Evolutionary conservation across 2,329 filamentous ascomycete genomes (phyloP).

Genomic region (Aspergillus vadensis): DNA sequence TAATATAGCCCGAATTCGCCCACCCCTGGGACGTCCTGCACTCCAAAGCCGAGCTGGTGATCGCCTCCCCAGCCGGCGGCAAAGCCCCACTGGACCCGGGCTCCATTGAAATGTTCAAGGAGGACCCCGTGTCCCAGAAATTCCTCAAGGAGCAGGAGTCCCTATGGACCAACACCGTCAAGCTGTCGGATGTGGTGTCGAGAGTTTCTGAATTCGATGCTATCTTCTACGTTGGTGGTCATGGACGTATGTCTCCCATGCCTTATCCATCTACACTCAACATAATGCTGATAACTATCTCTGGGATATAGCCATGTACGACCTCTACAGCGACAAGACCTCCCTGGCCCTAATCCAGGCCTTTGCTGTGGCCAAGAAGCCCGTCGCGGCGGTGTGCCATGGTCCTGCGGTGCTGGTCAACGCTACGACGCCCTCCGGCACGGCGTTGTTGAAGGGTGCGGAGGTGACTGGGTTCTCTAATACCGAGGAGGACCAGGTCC

Average conservation of each 20-base stretch:
- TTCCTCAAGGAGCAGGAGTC: slow-evolving; percentile 60
- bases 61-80: slow-evolving; percentile 65
- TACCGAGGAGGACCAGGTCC: slow-evolving; percentile 47
- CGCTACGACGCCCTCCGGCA: slow-evolving; percentile 46
- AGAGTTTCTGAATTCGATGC: slow-evolving; percentile 65
- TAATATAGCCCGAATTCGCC: slow-evolving; percentile 57
- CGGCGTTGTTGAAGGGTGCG: slow-evolving; percentile 42
- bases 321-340: slow-evolving; percentile 46
- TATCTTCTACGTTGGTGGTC: slow-evolving; percentile 61
- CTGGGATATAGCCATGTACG: slow-evolving; percentile 49
- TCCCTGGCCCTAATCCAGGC: slow-evolving; percentile 50
- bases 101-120: slow-evolving; percentile 58
- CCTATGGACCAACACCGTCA: slow-evolving; percentile 65
- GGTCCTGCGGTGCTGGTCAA: slow-evolving; percentile 49
- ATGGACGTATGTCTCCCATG: slow-evolving; percentile 51
- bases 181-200: slow-evolving; percentile 59
- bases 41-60: slow-evolving; percentile 55
- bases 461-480: slow-evolving; percentile 52
- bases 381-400: slow-evolving; percentile 55
- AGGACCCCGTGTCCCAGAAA: slow-evolving; percentile 52
- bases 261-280: neutral
- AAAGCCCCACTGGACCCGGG: slow-evolving; percentile 62
- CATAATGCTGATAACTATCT: too few relatives aligned
- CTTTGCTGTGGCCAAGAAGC: slow-evolving; percentile 52
- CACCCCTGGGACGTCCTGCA: slow-evolving; percentile 64